Evolutionary conservation across 108 stramenopile species (phyloP), one percentile per base, ranked within the genome.

Genomic region (Nitzschia sp.): DNA sequence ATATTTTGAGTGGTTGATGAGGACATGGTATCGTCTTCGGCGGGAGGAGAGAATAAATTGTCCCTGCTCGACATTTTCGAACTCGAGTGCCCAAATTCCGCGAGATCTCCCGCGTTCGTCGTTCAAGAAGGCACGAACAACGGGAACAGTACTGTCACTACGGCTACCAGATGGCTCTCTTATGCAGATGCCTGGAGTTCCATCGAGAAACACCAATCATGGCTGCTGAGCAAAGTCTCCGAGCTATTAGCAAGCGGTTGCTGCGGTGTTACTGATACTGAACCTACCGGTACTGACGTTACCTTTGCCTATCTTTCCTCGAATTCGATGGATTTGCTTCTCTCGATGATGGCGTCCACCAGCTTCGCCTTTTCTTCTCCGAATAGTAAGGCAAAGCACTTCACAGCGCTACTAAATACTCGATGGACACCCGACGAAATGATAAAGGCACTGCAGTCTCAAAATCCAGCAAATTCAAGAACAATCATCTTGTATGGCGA

Each of bases 361-460:
- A 31, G 15, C 17, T 45, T 26, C 16, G 47, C 41, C 1, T 11
- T 28, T 4, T 25, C 2, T 0, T 13, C n/a, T n/a, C n/a, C n/a
- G n/a, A n/a, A n/a, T n/a, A n/a, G 17, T 2, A 26, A 22, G 15
- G 52, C 45, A 28, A 25, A 52, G 35, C 6, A 34, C 19, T 13
- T 79, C 4, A 79, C 81, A 22, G 88, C 83, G 13, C 75, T 93
- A 66, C 47, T 93, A 45, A 90, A 93, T 76, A 68, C 66, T 19
- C 73, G 92, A 63, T 93, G 92, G 92, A 87, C 88, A 23, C 69
- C 85, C 1, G 23, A 47, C 21, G 92, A 93, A 76, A 86, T 90
- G 46, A 74, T 71, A 26, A 35, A 32, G 3, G 88, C 81, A 19
- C 60, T 92, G 50, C 25, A 71, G 34, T 66, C 66, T 2, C 33